These are phyloP conservation scores for Xylaria sp. DNA, from an alignment of 2,329 filamentous ascomycete genomes.

Conservation along the genomic window DNA sequence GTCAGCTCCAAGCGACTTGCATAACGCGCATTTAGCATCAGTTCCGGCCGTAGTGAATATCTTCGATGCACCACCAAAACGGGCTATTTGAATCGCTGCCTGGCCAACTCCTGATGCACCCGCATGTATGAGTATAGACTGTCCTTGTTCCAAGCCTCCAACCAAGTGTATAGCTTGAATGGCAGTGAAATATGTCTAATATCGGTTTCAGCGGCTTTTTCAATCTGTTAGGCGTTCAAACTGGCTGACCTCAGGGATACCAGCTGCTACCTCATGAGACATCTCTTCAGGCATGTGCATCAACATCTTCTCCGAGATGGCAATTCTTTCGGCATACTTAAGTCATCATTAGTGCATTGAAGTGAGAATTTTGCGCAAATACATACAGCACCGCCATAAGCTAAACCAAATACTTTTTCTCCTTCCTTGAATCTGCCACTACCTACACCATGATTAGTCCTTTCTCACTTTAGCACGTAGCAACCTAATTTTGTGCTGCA, in stretches of 20 bases:
- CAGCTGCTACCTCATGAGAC: not conserved
- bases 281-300: not conserved
- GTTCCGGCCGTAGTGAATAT: not conserved
- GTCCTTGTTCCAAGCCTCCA: not conserved
- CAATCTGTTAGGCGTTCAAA: not conserved
- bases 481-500: not conserved
- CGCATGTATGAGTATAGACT: conserved; percentile 1
- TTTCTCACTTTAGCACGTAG: not conserved
- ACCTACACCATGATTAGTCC: not conserved
- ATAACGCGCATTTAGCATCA: conserved; percentile 1
- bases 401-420: not conserved
- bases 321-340: not conserved
- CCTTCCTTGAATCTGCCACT: not conserved
- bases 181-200: not conserved
- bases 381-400: not conserved
- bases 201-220: not conserved
- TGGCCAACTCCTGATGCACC: not conserved
- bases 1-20: not conserved
- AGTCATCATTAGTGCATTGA: not conserved
- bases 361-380: not conserved
- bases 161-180: not conserved
- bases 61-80: not conserved
- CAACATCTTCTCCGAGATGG: conserved; percentile 1
- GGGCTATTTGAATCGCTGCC: not conserved
- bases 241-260: not conserved